Percentiles rank a stretch among this genome's conserved stretches.
Evolutionary conservation across 1,139 yeast genomes (phyloP).

Genomic region (Yamadazyma siamensis): DNA sequence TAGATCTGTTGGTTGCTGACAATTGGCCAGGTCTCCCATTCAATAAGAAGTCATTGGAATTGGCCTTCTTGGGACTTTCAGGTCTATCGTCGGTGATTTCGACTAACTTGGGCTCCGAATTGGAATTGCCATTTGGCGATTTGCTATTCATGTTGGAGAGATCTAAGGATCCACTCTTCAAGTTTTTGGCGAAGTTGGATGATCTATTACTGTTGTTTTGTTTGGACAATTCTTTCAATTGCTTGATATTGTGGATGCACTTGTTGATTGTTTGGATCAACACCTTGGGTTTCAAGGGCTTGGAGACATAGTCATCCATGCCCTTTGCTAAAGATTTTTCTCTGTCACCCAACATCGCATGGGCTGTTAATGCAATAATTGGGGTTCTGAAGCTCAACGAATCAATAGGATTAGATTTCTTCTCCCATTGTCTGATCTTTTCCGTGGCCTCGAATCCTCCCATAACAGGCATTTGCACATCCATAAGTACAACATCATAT

Average conservation of each 20-base stretch:
- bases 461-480: constrained; percentile 94
- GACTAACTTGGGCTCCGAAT: constrained; percentile 4
- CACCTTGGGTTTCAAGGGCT: constrained; percentile 80
- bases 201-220: constrained; percentile 46
- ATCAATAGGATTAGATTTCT: constrained; percentile 72
- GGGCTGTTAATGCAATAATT: constrained; percentile 85
- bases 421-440: constrained; percentile 83
- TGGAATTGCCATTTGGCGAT: constrained; percentile 3
- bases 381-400: constrained; percentile 67
- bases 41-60: constrained; percentile 23
- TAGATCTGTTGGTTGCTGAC: constrained; percentile 26
- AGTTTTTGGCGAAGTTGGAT: constrained; percentile 47
- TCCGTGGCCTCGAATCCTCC: constrained; percentile 92
- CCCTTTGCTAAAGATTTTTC: constrained; percentile 83
- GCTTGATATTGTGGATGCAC: constrained; percentile 69
- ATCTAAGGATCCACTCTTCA: constrained; percentile 36
- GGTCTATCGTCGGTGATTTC: constrained; percentile 8
- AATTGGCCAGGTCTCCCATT: constrained; percentile 33
- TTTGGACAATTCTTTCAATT: constrained; percentile 52
- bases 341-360: constrained; percentile 88
- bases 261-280: constrained; percentile 81
- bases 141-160: constrained; percentile 9
- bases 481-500: constrained; percentile 85
- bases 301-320: constrained; percentile 87
- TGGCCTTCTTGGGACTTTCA: constrained; percentile 20